Percentiles rank a stretch among this genome's conserved stretches.
Evolutionary conservation across 2,329 filamentous ascomycete species (phyloP).

Genomic region (Aspergillus sp.): DNA sequence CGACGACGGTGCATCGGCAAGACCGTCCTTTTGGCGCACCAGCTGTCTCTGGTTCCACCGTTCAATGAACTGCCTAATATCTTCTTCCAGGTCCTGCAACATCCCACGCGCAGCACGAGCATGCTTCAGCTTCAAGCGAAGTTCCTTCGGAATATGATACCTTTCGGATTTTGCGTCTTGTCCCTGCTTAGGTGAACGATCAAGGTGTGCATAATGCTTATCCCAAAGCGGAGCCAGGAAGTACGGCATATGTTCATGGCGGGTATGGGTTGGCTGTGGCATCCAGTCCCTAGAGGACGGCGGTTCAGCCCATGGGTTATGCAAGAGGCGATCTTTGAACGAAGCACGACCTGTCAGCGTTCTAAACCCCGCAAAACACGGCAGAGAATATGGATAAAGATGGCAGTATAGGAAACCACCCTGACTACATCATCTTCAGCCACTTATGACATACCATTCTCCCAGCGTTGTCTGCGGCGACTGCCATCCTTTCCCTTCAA

Average conservation of each 20-base stretch:
- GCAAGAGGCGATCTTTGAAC: conserved; percentile 71
- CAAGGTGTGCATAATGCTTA: conserved; percentile 48
- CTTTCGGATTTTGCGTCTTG: conserved; percentile 35
- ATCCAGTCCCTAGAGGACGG: conserved; percentile 82
- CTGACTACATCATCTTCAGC: not conserved
- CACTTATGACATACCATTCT: conserved; percentile 69
- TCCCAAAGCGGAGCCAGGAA: conserved; percentile 88
- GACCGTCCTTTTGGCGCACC: conserved; percentile 46
- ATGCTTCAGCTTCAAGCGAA: conserved; percentile 78
- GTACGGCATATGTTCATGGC: conserved; percentile 75
- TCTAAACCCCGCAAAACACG: not conserved
- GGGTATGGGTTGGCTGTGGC: conserved; percentile 75
- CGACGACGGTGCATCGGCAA: conserved; percentile 44
- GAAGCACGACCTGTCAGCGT: conserved; percentile 23
- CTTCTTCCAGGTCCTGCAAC: conserved; percentile 80
- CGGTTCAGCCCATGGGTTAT: conserved; percentile 82
- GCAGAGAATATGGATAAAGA: not conserved
- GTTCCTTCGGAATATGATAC: conserved; percentile 69
- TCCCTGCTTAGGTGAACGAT: conserved; percentile 33
- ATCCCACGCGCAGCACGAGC: conserved; percentile 74
- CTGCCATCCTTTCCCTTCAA: conserved; percentile 90
- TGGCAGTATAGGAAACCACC: not conserved
- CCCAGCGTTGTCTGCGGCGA: conserved; percentile 83
- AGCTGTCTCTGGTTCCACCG: conserved; percentile 58
- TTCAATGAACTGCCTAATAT: conserved; percentile 72